phyloP scores from a whole-genome alignment of 2,329 filamentous ascomycete genomes.

The Polytolypa hystricis region DNA sequence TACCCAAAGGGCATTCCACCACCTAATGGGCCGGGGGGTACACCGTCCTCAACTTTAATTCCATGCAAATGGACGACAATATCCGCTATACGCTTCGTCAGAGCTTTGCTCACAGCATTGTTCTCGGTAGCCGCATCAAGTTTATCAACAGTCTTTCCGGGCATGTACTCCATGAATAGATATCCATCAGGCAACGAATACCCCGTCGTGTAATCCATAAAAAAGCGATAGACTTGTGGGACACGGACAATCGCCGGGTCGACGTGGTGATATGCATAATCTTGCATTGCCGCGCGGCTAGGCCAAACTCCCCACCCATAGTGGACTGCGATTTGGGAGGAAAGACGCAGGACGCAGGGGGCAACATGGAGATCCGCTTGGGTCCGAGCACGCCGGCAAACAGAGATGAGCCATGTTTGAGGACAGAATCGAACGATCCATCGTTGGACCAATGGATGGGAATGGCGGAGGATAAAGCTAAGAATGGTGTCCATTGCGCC shows the following conservation, averaged over 20 bases:
- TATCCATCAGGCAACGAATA: conserved; percentile 11
- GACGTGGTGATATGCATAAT: conserved; percentile 12
- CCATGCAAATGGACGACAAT: conserved; percentile 12
- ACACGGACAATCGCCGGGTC: conserved; percentile 14
- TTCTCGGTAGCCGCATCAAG: too few relatives aligned
- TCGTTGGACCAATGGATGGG: too few relatives aligned
- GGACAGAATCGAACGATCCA: too few relatives aligned
- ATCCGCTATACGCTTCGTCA: conserved; percentile 11
- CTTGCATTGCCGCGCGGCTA: conserved; percentile 15
- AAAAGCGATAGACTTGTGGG: conserved; percentile 14
- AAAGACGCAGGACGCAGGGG: too few relatives aligned
- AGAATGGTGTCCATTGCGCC: too few relatives aligned
- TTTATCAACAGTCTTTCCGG: conserved; percentile 10
- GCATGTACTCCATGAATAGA: conserved; percentile 18
- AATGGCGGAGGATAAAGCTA: too few relatives aligned
- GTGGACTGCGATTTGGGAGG: too few relatives aligned
- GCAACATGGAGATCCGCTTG: too few relatives aligned
- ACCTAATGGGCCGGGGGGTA: conserved; percentile 15
- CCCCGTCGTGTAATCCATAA: conserved; percentile 7
- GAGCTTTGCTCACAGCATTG: conserved; percentile 6
- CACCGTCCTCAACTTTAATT: conserved; percentile 5
- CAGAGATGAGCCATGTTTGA: too few relatives aligned
- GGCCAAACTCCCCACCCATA: too few relatives aligned
- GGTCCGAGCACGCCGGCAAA: too few relatives aligned
- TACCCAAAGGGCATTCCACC: conserved; percentile 11